Evolutionary conservation across 164 flowering plant genomes (phyloP).

Genomic region (Euptelea pleiosperma): DNA sequence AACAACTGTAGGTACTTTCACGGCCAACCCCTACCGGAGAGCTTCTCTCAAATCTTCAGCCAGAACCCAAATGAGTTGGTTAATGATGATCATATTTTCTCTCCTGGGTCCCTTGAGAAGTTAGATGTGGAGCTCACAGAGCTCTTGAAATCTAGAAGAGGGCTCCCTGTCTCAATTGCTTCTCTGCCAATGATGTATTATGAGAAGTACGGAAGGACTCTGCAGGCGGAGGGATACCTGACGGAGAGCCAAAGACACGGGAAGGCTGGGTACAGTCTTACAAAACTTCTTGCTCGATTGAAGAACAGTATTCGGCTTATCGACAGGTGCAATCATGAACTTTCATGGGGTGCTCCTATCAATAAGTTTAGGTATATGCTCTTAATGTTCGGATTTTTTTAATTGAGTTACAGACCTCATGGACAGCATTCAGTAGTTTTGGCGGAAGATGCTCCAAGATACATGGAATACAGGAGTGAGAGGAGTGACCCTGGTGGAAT

Average conservation of each 20-base stretch:
- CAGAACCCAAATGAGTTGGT: slow-evolving; percentile 25
- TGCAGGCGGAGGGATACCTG: slow-evolving; percentile 85
- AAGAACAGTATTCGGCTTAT: slow-evolving; percentile 63
- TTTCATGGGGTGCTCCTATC: neutral
- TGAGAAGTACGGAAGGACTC: slow-evolving; percentile 66
- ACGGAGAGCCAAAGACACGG: slow-evolving; percentile 97
- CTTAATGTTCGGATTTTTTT: slow-evolving; percentile 5
- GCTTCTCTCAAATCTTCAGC: slow-evolving; percentile 36
- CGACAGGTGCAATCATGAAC: slow-evolving; percentile 47
- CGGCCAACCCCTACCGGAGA: slow-evolving; percentile 39
- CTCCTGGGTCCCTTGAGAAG: slow-evolving; percentile 66
- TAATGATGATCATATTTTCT: slow-evolving; percentile 49
- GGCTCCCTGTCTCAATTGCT: slow-evolving; percentile 79
- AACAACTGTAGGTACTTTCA: slow-evolving; percentile 71
- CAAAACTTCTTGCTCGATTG: slow-evolving; percentile 81
- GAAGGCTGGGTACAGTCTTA: slow-evolving; percentile 78
- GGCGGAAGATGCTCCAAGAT: slow-evolving; percentile 72
- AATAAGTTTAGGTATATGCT: neutral
- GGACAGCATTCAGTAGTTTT: slow-evolving; percentile 84
- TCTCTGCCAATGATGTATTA: slow-evolving; percentile 75
- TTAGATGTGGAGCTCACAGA: slow-evolving; percentile 71
- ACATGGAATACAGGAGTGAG: slow-evolving; percentile 49
- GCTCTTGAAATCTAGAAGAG: slow-evolving; percentile 62
- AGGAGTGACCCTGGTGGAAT: slow-evolving; percentile 65
- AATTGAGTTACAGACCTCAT: slow-evolving; percentile 63